These are phyloP conservation scores for Lavandula angustifolia DNA, from an alignment of 257 asterid genomes.

Conservation along the genomic window DNA sequence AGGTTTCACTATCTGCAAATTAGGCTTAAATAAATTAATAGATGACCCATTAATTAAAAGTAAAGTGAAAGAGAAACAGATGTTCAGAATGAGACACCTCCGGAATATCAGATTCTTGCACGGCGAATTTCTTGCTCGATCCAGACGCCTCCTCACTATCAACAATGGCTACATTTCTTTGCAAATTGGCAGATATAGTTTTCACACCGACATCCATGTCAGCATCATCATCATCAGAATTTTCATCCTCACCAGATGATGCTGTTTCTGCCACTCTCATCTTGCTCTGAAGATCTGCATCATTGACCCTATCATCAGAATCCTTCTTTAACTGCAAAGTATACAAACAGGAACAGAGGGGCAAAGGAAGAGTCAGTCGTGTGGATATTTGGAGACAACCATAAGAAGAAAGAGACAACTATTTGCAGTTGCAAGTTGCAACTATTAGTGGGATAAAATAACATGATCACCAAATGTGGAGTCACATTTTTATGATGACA, in stretches of 20 bases:
- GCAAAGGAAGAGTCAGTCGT: constrained; percentile 20
- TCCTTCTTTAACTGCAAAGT: constrained; percentile 64
- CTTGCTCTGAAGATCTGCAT: constrained; percentile 44
- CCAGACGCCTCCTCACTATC: constrained; percentile 42
- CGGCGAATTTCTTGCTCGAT: constrained; percentile 49
- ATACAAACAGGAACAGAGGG: constrained; percentile 26
- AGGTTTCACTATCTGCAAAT: constrained; percentile 82
- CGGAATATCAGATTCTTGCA: constrained; percentile 64
- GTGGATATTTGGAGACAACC: constrained; percentile 8
- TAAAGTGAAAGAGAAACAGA: constrained; percentile 18
- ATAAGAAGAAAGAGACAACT: neutral
- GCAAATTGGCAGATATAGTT: constrained; percentile 55
- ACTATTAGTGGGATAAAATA: constrained; percentile 1
- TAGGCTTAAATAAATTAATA: constrained; percentile 27
- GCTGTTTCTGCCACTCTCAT: constrained; percentile 36
- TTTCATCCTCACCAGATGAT: constrained; percentile 54
- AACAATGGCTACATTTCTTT: constrained; percentile 45
- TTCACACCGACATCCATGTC: constrained; percentile 49
- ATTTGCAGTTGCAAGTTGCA: neutral
- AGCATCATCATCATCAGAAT: constrained; percentile 50
- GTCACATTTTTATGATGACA: constrained; percentile 3
- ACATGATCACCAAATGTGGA: constrained; percentile 3
- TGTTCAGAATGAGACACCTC: constrained; percentile 58
- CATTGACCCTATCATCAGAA: constrained; percentile 42
- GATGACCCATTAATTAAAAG: constrained; percentile 6